These are phyloP conservation scores for Phanerochaete sordida DNA, from an alignment of 768 basidiomycete species.

Conservation along the genomic window DNA sequence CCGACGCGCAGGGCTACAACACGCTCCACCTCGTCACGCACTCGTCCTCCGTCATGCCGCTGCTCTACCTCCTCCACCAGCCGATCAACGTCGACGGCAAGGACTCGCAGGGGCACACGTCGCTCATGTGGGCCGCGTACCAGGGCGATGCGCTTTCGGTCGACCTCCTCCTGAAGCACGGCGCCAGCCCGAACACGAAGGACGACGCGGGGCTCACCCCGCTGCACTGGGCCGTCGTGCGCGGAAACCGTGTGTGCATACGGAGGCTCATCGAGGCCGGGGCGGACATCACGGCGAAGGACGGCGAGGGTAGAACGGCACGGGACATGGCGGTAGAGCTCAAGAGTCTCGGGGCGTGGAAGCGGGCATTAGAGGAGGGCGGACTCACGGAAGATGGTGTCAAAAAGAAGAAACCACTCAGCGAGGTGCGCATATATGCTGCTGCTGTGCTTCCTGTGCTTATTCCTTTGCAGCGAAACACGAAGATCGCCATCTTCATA, in stretches of 20 bases:
- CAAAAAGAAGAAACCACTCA: slow-evolving; percentile 62
- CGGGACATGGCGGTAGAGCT: slow-evolving; percentile 94
- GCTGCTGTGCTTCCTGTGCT: neutral
- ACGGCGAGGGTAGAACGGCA: slow-evolving; percentile 82
- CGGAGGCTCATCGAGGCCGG: slow-evolving; percentile 83
- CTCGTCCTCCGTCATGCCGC: slow-evolving; percentile 90
- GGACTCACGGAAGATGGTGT: slow-evolving; percentile 77
- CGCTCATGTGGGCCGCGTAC: slow-evolving; percentile 98
- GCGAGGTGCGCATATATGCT: slow-evolving; percentile 50
- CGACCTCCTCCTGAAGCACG: slow-evolving; percentile 83
- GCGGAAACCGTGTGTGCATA: slow-evolving; percentile 89
- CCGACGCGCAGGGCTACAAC: slow-evolving; percentile 95
- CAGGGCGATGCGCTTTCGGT: slow-evolving; percentile 97
- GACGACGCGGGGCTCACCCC: slow-evolving; percentile 86
- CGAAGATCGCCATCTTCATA: slow-evolving; percentile 73
- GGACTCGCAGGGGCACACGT: slow-evolving; percentile 90
- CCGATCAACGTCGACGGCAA: slow-evolving; percentile 88
- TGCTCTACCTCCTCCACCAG: slow-evolving; percentile 89
- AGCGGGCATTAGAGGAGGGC: slow-evolving; percentile 83
- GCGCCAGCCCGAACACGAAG: slow-evolving; percentile 70
- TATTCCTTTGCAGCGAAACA: slow-evolving; percentile 56
- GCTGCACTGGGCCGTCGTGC: slow-evolving; percentile 96
- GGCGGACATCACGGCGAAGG: slow-evolving; percentile 75
- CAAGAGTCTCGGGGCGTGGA: slow-evolving; percentile 89
- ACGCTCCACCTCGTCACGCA: slow-evolving; percentile 94